Conservation (phyloP, 176 grass and related monocot species). For the Cocos nucifera region DNA sequence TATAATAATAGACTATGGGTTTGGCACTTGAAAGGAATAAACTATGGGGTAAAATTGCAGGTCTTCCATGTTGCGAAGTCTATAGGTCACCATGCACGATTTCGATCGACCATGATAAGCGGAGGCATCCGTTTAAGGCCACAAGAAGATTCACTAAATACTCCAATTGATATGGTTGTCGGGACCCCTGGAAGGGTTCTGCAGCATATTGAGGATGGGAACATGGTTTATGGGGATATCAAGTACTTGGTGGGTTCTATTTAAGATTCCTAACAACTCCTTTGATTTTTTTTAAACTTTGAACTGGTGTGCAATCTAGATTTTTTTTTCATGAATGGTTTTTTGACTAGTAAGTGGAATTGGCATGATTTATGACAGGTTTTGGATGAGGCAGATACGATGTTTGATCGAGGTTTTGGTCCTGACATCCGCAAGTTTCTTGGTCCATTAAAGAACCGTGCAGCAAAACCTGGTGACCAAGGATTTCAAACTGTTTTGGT, state of each 20-base stretch:
- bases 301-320: too few relatives aligned
- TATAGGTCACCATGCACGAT: conserved; percentile 88
- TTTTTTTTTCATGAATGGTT: too few relatives aligned
- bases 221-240: conserved; percentile 93
- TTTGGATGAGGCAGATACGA: conserved; percentile 97
- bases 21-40: too few relatives aligned
- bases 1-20: too few relatives aligned
- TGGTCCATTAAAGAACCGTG: conserved; percentile 68
- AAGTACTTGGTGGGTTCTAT: conserved; percentile 72
- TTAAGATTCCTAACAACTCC: background rate
- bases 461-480: conserved; percentile 54
- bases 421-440: conserved; percentile 87
- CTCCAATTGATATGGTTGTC: conserved; percentile 84
- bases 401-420: conserved; percentile 99
- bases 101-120: conserved; percentile 82
- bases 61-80: conserved; percentile 87
- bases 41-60: conserved; percentile 24
- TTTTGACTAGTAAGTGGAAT: too few relatives aligned
- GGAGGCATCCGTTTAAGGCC: conserved; percentile 78
- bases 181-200: conserved; percentile 91
- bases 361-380: conserved; percentile 27
- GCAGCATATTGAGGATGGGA: conserved; percentile 90
- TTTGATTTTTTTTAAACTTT: too few relatives aligned
- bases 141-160: conserved; percentile 88
- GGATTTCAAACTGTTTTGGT: conserved; percentile 97